Conservation (phyloP, 2,329 filamentous ascomycete genomes). For the Colletotrichum sp. region DNA sequence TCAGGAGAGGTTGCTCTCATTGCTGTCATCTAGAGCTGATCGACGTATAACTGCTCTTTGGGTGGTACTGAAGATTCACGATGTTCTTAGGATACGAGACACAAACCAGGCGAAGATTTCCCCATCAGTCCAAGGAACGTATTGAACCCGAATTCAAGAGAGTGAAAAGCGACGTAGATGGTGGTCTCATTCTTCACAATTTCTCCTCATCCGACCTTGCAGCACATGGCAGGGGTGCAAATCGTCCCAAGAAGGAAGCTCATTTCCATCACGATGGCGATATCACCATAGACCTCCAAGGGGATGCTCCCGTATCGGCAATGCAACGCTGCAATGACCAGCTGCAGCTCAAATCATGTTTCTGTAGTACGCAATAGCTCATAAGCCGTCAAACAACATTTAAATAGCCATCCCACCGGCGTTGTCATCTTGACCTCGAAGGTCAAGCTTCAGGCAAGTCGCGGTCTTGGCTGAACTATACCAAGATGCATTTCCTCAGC, state of each 20-base stretch:
- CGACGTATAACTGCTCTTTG: accelerated
- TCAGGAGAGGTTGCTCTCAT: no score
- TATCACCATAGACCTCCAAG: neutral
- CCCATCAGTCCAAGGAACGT: neutral
- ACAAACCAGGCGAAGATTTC: neutral
- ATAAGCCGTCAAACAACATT: neutral
- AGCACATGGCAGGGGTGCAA: neutral
- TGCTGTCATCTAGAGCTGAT: neutral
- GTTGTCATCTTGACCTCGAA: no score
- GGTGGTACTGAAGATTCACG: neutral
- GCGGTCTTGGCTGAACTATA: neutral
- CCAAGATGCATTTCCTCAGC: slow-evolving; percentile 3
- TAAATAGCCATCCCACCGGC: neutral
- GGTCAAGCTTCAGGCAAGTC: neutral
- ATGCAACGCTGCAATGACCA: slow-evolving; percentile 1
- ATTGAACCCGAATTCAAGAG: neutral
- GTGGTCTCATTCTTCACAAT: neutral
- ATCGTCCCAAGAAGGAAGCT: slow-evolving; percentile 15
- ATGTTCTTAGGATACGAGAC: neutral
- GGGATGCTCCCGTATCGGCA: slow-evolving; percentile 1
- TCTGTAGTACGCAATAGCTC: accelerated
- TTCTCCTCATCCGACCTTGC: neutral
- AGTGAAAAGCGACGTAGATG: neutral
- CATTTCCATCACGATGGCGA: slow-evolving; percentile 2
- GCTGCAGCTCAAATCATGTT: neutral